Conservation (phyloP, 495 filamentous ascomycete genomes). For the Daldinia concentrica region DNA sequence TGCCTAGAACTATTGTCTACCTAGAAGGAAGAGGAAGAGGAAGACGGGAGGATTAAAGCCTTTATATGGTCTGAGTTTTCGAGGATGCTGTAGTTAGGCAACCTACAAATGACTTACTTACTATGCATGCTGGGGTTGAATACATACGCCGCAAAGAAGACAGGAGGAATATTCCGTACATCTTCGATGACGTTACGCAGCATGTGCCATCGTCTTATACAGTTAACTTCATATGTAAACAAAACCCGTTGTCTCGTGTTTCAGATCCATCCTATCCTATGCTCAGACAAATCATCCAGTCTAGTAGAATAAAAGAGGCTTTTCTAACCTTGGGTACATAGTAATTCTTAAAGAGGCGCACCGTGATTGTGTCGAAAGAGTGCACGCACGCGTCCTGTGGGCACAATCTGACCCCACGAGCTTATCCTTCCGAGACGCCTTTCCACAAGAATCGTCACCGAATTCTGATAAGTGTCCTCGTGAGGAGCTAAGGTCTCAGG, state of each 20-base stretch:
- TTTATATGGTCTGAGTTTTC: neutral
- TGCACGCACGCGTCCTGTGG: neutral
- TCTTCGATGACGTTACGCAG: slow-evolving; percentile 2
- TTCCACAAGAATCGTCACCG: neutral
- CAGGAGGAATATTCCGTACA: neutral
- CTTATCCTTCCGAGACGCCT: neutral
- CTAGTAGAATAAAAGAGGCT: neutral
- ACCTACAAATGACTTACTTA: too few species aligned
- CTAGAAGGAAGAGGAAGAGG: neutral
- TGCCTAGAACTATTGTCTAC: neutral
- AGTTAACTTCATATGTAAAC: neutral
- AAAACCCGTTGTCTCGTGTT: slow-evolving; percentile 7
- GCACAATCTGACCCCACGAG: slow-evolving; percentile 13
- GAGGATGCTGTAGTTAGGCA: too few species aligned
- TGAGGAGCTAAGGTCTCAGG: neutral
- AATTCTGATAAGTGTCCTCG: neutral
- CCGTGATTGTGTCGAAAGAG: slow-evolving; percentile 29
- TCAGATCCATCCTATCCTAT: slow-evolving; percentile 8
- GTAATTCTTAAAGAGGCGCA: slow-evolving; percentile 28
- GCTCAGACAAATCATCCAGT: neutral
- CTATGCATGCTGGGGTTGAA: too few species aligned
- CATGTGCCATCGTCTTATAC: neutral
- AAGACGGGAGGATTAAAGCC: neutral
- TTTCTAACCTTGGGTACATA: too few species aligned
- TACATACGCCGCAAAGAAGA: neutral